These are phyloP conservation scores for Tuber umbilicatum DNA, from an alignment of 495 filamentous ascomycete species.

Conservation along the genomic window DNA sequence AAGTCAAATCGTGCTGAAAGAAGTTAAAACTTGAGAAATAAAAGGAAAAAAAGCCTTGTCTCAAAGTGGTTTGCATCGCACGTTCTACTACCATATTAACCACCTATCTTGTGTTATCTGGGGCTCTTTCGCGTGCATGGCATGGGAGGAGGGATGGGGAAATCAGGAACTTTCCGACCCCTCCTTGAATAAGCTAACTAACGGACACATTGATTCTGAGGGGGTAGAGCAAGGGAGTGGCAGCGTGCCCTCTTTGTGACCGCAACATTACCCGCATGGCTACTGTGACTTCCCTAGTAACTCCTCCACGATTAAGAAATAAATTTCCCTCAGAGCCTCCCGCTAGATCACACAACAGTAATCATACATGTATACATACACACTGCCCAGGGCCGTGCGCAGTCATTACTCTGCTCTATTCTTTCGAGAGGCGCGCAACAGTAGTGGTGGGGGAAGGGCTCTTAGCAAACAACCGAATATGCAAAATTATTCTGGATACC, in stretches of 20 bases:
- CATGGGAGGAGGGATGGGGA: not conserved
- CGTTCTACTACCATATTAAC: not conserved
- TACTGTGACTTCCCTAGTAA: not conserved
- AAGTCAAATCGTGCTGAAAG: not conserved
- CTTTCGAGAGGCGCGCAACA: not conserved
- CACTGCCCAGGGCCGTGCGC: no score
- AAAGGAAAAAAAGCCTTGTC: not conserved
- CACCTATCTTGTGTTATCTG: not conserved
- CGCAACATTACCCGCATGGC: no score
- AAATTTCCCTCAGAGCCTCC: not conserved
- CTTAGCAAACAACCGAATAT: no score
- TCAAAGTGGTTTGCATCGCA: no score
- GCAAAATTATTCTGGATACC: not conserved
- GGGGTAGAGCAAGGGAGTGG: not conserved
- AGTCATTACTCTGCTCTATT: not conserved
- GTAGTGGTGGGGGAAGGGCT: not conserved
- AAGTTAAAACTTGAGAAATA: not conserved
- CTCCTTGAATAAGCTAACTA: not conserved
- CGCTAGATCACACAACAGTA: not conserved
- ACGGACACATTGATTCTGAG: not conserved
- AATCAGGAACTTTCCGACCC: not conserved
- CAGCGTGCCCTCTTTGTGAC: not conserved
- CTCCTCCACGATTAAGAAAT: not conserved
- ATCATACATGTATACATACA: no score
- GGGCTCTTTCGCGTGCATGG: not conserved